These are phyloP conservation scores for Forsythia suspensa DNA, from an alignment of 257 asterid species.

Conservation along the genomic window DNA sequence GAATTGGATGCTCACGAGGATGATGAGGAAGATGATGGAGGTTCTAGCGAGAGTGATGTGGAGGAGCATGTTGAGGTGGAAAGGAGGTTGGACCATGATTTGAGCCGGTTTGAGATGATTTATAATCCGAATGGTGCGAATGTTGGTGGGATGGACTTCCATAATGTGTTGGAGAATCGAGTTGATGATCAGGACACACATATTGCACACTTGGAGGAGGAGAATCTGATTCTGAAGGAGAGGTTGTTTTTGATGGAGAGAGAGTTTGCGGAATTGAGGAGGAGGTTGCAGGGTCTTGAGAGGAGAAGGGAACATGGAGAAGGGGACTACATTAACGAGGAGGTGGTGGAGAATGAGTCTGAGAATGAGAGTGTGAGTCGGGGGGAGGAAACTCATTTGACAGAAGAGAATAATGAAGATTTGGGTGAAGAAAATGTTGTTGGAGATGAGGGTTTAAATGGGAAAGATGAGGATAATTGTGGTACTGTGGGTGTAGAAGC, in stretches of 20 bases:
- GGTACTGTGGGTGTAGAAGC: constrained; percentile 15
- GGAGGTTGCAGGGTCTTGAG: constrained; percentile 68
- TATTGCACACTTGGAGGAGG: constrained; percentile 79
- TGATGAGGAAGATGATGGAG: constrained; percentile 67
- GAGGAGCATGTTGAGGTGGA: constrained; percentile 87
- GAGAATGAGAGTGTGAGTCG: constrained; percentile 65
- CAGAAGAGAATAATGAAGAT: constrained; percentile 54
- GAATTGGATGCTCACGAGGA: constrained; percentile 55
- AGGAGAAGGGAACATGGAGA: constrained; percentile 34
- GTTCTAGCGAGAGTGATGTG: constrained; percentile 81
- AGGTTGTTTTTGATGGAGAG: constrained; percentile 79
- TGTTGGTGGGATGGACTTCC: constrained; percentile 47
- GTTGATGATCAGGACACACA: constrained; percentile 83
- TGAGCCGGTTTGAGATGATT: constrained; percentile 83
- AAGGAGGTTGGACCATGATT: constrained; percentile 78
- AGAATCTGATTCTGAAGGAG: constrained; percentile 73
- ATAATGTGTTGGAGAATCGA: constrained; percentile 66
- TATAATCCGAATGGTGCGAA: constrained; percentile 42
- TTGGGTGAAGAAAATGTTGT: constrained; percentile 35
- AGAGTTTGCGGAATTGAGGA: constrained; percentile 66
- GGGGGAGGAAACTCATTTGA: constrained; percentile 48
- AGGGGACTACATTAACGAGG: constrained; percentile 50
- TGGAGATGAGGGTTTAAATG: constrained; percentile 23
- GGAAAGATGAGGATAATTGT: constrained; percentile 19
- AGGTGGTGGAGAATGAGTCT: constrained; percentile 61